Base-by-base conservation (phyloP, 805 yeast species). In the Zygosaccharomyces bisporus region DNA sequence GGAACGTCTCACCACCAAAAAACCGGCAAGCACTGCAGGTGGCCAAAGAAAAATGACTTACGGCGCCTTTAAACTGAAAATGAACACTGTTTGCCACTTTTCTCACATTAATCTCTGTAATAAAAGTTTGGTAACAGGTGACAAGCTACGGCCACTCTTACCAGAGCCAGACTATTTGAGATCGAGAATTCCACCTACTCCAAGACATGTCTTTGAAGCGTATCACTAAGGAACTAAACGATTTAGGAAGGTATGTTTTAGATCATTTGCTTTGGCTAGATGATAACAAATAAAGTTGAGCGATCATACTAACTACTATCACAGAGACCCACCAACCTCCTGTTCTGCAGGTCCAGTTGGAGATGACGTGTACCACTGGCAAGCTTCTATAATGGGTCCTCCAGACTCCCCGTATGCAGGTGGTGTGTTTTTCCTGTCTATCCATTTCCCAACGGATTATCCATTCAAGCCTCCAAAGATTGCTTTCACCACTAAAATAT, bases 301-400 rank as follows among this genome's bases (percentile, higher is more conserved):
- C 14, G 9, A 6, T 37, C 23, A n/a, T 21, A 25, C 20, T 24
- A 21, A 19, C 16, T 17, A 19, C 18, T 34, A 14, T 37, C 34
- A 4, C 58, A 88, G 96, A 76, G 99, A 91, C 68, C 99, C 99
- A 53, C 98, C 98, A 60, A 86, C 97, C 51, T 90, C 96, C 36
- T 93, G 98, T 72, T 89, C 97, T 18, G 99, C 99, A 8, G 99
- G 99, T 33, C 99, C 99, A 58, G 93, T 88, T 36, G 97, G 97
- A 38, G 98, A 93, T 60, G 99, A 91, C 69, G 74, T 91, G 64
- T 93, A 85, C 73, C 98, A 91, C 75, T 93, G 99, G 99, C 98
- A 93, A 73, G 99, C 98, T 33, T 90, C 98, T 34, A 93, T 93
- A 67, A 88, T 93, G 95, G 99, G 99, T 39, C 99, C 99, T 41